A percentile compares a stretch with the other conserved stretches of the same genome.
Evolutionary conservation across 2,329 filamentous ascomycete species (phyloP).

Genomic region (Septoria petroselini): DNA sequence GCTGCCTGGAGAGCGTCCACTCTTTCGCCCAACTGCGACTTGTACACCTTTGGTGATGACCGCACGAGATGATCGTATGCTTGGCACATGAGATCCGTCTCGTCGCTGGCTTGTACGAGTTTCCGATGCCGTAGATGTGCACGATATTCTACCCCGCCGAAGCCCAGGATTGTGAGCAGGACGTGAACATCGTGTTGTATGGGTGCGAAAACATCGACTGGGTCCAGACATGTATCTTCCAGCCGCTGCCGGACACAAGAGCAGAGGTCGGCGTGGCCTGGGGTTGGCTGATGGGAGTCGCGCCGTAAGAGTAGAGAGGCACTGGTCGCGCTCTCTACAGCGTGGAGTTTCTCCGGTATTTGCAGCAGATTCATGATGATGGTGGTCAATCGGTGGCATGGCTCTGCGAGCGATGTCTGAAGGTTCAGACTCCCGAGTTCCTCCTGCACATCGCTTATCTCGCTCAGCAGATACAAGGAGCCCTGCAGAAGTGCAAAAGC

Average conservation of each 20-base stretch:
- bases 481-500: slow-evolving; percentile 10
- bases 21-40: slow-evolving; percentile 4
- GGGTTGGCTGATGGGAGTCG: slow-evolving; percentile 2
- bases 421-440: neutral
- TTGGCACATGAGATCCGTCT: slow-evolving; percentile 8
- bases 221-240: slow-evolving; percentile 3
- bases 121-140: slow-evolving; percentile 4
- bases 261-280: slow-evolving; percentile 5
- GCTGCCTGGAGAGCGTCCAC: slow-evolving; percentile 2
- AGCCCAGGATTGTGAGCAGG: neutral
- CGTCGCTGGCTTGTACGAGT: neutral
- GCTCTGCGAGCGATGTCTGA: neutral
- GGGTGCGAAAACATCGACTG: slow-evolving; percentile 6
- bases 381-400: slow-evolving; percentile 5
- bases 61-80: slow-evolving; percentile 8
- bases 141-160: neutral
- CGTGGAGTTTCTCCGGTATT: neutral
- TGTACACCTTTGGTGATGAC: slow-evolving; percentile 5
- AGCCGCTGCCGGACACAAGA: slow-evolving; percentile 6
- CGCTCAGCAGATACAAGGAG: slow-evolving; percentile 3
- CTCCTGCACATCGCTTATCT: neutral
- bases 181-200: slow-evolving; percentile 1
- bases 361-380: slow-evolving; percentile 5
- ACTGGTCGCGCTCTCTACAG: neutral
- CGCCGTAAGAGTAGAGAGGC: slow-evolving; percentile 4